Evolutionary conservation across 495 filamentous ascomycete species (phyloP).

Genomic region (Daldinia decipiens): DNA sequence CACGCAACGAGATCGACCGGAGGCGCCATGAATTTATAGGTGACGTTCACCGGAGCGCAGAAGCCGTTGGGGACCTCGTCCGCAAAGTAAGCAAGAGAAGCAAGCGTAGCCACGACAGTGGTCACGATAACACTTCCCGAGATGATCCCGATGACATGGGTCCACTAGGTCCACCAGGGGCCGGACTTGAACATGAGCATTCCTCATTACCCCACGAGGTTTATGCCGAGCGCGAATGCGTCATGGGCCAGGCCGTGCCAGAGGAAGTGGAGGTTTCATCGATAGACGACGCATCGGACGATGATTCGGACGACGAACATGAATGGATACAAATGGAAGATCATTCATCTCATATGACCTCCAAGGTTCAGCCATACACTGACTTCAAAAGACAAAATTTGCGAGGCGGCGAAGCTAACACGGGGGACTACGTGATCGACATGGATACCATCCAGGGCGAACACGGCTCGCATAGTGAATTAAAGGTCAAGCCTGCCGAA

Average conservation of each 20-base stretch:
- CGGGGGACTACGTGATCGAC: conserved; percentile 39
- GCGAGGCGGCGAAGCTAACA: neutral
- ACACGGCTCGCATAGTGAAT: conserved; percentile 17
- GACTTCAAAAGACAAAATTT: conserved; percentile 15
- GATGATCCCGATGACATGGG: conserved; percentile 37
- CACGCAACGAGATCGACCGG: conserved; percentile 49
- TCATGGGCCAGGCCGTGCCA: conserved; percentile 50
- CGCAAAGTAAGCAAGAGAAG: conserved; percentile 52
- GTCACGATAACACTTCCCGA: conserved; percentile 26
- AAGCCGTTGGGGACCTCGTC: conserved; percentile 47
- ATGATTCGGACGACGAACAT: conserved; percentile 29
- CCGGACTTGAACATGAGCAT: conserved; percentile 36
- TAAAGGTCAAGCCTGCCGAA: conserved; percentile 24
- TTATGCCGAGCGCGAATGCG: conserved; percentile 45
- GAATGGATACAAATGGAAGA: conserved; percentile 27
- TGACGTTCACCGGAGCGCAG: conserved; percentile 40
- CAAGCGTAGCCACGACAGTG: conserved; percentile 46
- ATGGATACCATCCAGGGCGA: conserved; percentile 26
- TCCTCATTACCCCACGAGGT: conserved; percentile 31
- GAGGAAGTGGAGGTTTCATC: conserved; percentile 41
- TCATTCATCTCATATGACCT: conserved; percentile 41
- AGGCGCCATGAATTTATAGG: conserved; percentile 47
- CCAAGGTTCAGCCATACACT: conserved; percentile 33
- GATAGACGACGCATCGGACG: conserved; percentile 19
- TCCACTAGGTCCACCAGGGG: conserved; percentile 38